Evolutionary conservation across 139 green algal genomes (phyloP), one percentile per base, ranked within the genome.

Genomic region (Volvox africanus): DNA sequence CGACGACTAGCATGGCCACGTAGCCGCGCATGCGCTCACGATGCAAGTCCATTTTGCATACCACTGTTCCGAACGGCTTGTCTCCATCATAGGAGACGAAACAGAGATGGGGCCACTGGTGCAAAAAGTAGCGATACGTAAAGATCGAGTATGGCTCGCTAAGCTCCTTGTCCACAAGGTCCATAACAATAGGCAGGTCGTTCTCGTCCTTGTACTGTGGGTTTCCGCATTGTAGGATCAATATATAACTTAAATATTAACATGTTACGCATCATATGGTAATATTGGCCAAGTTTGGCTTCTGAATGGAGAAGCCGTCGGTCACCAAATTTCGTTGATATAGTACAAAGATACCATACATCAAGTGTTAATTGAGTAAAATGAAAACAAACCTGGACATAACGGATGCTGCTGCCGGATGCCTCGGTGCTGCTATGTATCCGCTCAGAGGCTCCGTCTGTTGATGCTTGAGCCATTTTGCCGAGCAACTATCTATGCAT

Each of bases 71-170:
- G 90, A 98, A 95, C 76, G 92, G 93, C 88, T 93, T 93, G 28
- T 94, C 79, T 12, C 83, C 91, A 35, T 97, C 93, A 55, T 96
- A 96, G 1, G 95, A 96, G 11, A 99, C 80, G 77, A 96, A 99
- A 87, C 97, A 99, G 1, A 99, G 96, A 55, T 97, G 92, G 0
- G 98, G 98, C 98, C 98, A 99, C 19, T 96, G 92, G 32, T 96
- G 93, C 61, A 99, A 86, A 76, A 99, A 99, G 91, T 97, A 97
- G 35, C 98, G 96, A 93, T 99, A 99, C 1, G 98, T 99, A 95
- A 99, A 99, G 18, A 99, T 98, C 68, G 97, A 99, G 93, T 99
- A 99, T 3, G 98, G 98, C 94, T 99, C 98, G 88, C 95, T 98
- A 1, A 99, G 95, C 92, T 99, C 97, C 35, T 95, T 95, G 91